phyloP scores from a whole-genome alignment of 2,329 filamentous ascomycete genomes.

The Colletotrichum sansevieriae region DNA sequence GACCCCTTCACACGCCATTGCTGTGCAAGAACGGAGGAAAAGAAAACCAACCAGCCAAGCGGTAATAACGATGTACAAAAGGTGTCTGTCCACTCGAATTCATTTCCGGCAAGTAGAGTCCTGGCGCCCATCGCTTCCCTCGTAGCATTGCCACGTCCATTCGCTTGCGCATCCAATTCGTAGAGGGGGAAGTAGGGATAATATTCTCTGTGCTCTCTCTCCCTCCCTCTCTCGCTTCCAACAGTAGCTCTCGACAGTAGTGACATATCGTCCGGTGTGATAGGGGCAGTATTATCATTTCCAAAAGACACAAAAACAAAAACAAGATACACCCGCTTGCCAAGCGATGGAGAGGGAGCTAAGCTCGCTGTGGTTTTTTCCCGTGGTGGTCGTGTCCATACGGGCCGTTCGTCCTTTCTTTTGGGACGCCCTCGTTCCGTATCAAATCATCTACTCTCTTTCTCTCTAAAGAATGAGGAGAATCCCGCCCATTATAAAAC shows the following conservation, averaged over 20 bases:
- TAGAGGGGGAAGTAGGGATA: slow-evolving; percentile 7
- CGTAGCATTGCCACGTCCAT: slow-evolving; percentile 18
- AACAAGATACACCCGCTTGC: slow-evolving; percentile 38
- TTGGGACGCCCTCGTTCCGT: slow-evolving; percentile 30
- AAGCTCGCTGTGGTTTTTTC: slow-evolving; percentile 28
- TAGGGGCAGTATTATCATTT: slow-evolving; percentile 34
- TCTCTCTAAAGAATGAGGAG: slow-evolving; percentile 35
- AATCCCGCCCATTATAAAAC: slow-evolving; percentile 20
- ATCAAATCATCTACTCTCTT: slow-evolving; percentile 38
- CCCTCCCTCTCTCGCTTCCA: slow-evolving; percentile 8
- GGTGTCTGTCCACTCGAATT: slow-evolving; percentile 1
- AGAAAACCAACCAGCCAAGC: background rate
- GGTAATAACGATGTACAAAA: slow-evolving; percentile 30
- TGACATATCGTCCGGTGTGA: slow-evolving; percentile 12
- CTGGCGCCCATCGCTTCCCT: slow-evolving; percentile 36
- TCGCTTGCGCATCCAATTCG: slow-evolving; percentile 35
- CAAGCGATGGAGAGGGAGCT: slow-evolving; percentile 29
- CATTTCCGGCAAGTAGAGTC: background rate
- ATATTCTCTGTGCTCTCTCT: slow-evolving; percentile 8
- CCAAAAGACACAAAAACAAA: slow-evolving; percentile 25
- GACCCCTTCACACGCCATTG: slow-evolving; percentile 19
- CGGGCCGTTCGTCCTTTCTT: slow-evolving; percentile 17
- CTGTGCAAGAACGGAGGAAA: slow-evolving; percentile 9
- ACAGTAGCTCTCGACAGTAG: slow-evolving; percentile 15
- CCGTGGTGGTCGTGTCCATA: slow-evolving; percentile 27